phyloP scores from a whole-genome alignment of 2,329 filamentous ascomycete species.

The Alternaria sp. region DNA sequence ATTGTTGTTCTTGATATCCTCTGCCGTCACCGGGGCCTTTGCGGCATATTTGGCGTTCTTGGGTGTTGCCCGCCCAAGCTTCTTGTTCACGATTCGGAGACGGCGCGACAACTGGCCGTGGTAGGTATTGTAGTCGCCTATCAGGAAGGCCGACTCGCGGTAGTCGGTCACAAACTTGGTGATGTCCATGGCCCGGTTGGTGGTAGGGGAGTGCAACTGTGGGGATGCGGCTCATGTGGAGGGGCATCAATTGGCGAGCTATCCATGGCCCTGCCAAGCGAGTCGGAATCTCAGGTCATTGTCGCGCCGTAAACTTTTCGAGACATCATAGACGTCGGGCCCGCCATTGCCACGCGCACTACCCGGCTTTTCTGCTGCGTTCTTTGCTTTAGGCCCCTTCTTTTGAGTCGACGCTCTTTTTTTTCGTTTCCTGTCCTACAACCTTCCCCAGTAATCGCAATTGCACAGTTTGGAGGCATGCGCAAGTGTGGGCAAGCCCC shows the following conservation, averaged over 20 bases:
- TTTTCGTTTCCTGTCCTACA: neutral
- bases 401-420: neutral
- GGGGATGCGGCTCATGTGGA: constrained; percentile 23
- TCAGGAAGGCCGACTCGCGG: constrained; percentile 82
- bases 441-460: constrained; percentile 12
- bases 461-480: constrained; percentile 28
- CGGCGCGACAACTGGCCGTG: constrained; percentile 80
- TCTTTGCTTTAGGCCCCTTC: constrained; percentile 13
- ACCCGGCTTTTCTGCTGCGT: constrained; percentile 5
- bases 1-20: constrained; percentile 76
- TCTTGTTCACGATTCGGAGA: constrained; percentile 83
- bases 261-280: constrained; percentile 20
- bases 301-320: constrained; percentile 34
- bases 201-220: constrained; percentile 12
- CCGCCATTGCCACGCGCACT: constrained; percentile 22
- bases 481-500: constrained; percentile 26
- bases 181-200: constrained; percentile 75
- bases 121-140: constrained; percentile 89
- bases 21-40: constrained; percentile 74
- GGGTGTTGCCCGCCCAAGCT: constrained; percentile 81
- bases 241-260: constrained; percentile 30
- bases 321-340: constrained; percentile 24
- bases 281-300: constrained; percentile 27
- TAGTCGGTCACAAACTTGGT: constrained; percentile 82
- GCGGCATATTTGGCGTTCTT: constrained; percentile 85